phyloP scores from a whole-genome alignment of 768 basidiomycete genomes.

The Nidula microcarpa region DNA sequence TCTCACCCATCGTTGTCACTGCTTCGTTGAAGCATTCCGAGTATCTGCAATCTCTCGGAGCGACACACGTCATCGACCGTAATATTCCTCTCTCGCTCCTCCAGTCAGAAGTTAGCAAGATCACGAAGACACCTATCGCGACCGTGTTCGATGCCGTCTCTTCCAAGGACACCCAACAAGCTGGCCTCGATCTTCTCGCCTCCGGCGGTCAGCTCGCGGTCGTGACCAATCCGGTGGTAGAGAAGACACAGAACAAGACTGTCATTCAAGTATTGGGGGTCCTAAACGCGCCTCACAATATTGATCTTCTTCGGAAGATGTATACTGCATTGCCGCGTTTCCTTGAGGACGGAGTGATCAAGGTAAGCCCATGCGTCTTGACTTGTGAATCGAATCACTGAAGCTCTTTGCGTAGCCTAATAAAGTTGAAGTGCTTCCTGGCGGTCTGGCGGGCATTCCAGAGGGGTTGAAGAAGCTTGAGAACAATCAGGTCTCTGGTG shows the following conservation, averaged over 20 bases:
- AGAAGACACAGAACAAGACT: slow-evolving; percentile 4
- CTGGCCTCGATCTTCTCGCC: slow-evolving; percentile 19
- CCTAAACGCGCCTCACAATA: slow-evolving; percentile 16
- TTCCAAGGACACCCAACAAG: slow-evolving; percentile 1
- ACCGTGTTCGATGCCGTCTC: slow-evolving; percentile 1
- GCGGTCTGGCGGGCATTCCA: slow-evolving; percentile 40
- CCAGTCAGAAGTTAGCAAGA: slow-evolving; percentile 4
- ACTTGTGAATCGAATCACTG: too few species aligned
- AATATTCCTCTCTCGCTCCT: slow-evolving; percentile 4
- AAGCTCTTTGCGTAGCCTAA: slow-evolving; percentile 30
- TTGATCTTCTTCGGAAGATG: slow-evolving; percentile 11
- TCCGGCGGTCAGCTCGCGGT: slow-evolving; percentile 29
- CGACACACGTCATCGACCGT: slow-evolving; percentile 34
- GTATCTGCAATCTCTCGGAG: slow-evolving; percentile 31
- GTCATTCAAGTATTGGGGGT: slow-evolving; percentile 11
- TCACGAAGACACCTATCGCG: slow-evolving; percentile 1
- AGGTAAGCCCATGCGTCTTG: slow-evolving; percentile 15
- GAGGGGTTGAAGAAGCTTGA: slow-evolving; percentile 38
- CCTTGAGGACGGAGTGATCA: slow-evolving; percentile 28
- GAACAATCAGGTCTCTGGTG: slow-evolving; percentile 35
- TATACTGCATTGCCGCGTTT: slow-evolving; percentile 18
- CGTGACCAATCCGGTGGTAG: slow-evolving; percentile 13
- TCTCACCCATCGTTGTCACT: slow-evolving; percentile 37
- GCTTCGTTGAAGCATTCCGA: slow-evolving; percentile 25
- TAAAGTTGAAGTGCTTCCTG: slow-evolving; percentile 33